Conservation (phyloP, 768 basidiomycete species). For the Mycena maculata region DNA sequence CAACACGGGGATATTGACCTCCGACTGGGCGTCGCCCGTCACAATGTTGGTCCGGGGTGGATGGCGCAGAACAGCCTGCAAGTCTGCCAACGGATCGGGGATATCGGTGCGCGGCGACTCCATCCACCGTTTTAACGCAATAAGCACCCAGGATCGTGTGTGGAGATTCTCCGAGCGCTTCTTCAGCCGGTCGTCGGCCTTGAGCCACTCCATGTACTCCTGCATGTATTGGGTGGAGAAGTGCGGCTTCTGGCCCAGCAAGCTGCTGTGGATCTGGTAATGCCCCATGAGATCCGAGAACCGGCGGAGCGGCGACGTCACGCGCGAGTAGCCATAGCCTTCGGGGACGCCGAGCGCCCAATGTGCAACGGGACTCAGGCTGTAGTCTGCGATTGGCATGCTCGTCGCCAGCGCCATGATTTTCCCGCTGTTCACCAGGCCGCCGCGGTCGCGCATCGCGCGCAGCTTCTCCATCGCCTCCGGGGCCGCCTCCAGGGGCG, state of each 20-base stretch:
- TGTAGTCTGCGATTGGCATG: constrained; percentile 53
- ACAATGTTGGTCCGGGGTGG: constrained; percentile 26
- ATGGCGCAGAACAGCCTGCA: constrained; percentile 37
- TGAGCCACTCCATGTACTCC: constrained; percentile 52
- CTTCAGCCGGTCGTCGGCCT: constrained; percentile 48
- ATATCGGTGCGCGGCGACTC: constrained; percentile 39
- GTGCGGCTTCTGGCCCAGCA: constrained; percentile 60
- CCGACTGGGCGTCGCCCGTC: constrained; percentile 23
- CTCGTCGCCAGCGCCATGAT: constrained; percentile 48
- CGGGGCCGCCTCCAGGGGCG: constrained; percentile 43
- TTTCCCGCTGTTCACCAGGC: constrained; percentile 54
- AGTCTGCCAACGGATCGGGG: constrained; percentile 40
- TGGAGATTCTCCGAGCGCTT: constrained; percentile 48
- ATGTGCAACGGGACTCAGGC: constrained; percentile 70
- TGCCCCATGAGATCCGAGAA: constrained; percentile 85
- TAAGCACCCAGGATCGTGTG: constrained; percentile 46
- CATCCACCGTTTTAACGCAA: constrained; percentile 53
- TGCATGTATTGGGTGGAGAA: constrained; percentile 62
- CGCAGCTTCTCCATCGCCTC: constrained; percentile 60
- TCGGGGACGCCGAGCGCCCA: constrained; percentile 74
- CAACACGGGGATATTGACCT: constrained; percentile 38
- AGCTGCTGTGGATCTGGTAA: constrained; percentile 91
- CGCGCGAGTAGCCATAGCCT: constrained; percentile 84
- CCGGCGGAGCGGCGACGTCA: constrained; percentile 90
- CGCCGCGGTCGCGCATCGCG: constrained; percentile 56